Evolutionary conservation across 2,329 filamentous ascomycete species (phyloP).

Genomic region (Curvularia hawaiiensis): DNA sequence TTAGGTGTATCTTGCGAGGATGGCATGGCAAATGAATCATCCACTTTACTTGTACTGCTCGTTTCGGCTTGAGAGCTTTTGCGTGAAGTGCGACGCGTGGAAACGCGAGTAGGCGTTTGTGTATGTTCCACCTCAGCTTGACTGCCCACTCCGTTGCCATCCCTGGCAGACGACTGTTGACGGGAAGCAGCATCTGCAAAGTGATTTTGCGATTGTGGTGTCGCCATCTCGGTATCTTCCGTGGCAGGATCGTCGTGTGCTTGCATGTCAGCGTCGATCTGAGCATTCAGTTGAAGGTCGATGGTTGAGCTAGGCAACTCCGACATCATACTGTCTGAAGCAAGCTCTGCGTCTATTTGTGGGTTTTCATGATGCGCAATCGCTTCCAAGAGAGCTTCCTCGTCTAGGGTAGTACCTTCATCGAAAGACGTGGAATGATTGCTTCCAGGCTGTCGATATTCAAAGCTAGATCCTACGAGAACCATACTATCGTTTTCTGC

Average conservation of each 20-base stretch:
- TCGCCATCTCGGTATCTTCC: slow-evolving; percentile 8
- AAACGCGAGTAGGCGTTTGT: slow-evolving; percentile 11
- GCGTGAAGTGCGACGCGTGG: not conserved
- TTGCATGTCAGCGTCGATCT: slow-evolving; percentile 43
- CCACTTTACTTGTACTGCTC: slow-evolving; percentile 41
- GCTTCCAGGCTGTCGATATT: slow-evolving; percentile 23
- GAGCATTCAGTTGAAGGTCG: slow-evolving; percentile 42
- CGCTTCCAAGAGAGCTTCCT: slow-evolving; percentile 28
- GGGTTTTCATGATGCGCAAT: slow-evolving; percentile 14
- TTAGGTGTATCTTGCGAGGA: slow-evolving; percentile 27
- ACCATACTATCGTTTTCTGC: slow-evolving; percentile 8
- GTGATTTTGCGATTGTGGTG: slow-evolving; percentile 26
- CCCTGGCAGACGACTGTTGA: slow-evolving; percentile 4
- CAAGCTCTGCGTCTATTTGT: slow-evolving; percentile 2
- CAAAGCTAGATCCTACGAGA: slow-evolving; percentile 28
- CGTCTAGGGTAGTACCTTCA: slow-evolving; percentile 42
- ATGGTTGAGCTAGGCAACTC: slow-evolving; percentile 40
- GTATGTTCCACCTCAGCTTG: slow-evolving; percentile 34
- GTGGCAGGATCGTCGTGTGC: slow-evolving; percentile 18
- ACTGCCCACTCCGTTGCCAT: slow-evolving; percentile 15
- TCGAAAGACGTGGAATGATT: slow-evolving; percentile 33
- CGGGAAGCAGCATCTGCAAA: slow-evolving; percentile 35
- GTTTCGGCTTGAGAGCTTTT: slow-evolving; percentile 19
- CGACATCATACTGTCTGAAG: slow-evolving; percentile 23
- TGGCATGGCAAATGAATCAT: slow-evolving; percentile 44